Base-by-base conservation (phyloP, 129 eudicot species). In the Flaveria trinervia region DNA sequence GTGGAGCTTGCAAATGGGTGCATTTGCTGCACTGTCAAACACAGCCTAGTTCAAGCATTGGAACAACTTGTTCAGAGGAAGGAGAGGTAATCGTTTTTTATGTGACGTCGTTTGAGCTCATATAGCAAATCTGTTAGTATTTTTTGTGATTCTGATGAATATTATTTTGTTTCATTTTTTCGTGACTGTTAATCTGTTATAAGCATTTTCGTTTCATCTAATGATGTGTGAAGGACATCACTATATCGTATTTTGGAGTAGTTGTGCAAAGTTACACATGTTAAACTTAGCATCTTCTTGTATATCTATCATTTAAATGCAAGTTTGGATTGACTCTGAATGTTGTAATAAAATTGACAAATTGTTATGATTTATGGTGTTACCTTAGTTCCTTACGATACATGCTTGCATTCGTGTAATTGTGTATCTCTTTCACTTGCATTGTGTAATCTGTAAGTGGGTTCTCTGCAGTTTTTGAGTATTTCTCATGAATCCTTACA, bases 1-100 rank as follows among this genome's bases (percentile, higher is more conserved):
- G 98, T 93, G 70, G 98, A 93, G 88, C 92, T 93, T 49, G 95
- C 97, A 43, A 93, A 93, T 87, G 98, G 98, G 0, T 93, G 98
- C 86, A 78, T 93, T 79, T 93, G 98, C 76, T 93, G 97, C 80
- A 90, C 97, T 76, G 97, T 93, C 17, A 93, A 93, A 82, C 97
- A 93, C 68, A 93, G 98, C 55, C 79, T 93, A 68, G 98, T 93
- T 81, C 98, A 90, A 81, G 98, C 98, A 43, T 72, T 93, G 48
- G 98, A 90, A 87, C 97, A 93, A 65, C 97, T 93, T 80, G 97
- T 93, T 70, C 80, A 88, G 71, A 87, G 88, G 79, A 93, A 91
- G 65, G 96, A 93, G 65, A 87, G 98, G 97, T 93, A 65, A 44
- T 68, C 1, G 5, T 36, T 13, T 61, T 73, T 65, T 33, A 55